Conservation (phyloP, 2,329 filamentous ascomycete species). For the Grosmannia serpens region DNA sequence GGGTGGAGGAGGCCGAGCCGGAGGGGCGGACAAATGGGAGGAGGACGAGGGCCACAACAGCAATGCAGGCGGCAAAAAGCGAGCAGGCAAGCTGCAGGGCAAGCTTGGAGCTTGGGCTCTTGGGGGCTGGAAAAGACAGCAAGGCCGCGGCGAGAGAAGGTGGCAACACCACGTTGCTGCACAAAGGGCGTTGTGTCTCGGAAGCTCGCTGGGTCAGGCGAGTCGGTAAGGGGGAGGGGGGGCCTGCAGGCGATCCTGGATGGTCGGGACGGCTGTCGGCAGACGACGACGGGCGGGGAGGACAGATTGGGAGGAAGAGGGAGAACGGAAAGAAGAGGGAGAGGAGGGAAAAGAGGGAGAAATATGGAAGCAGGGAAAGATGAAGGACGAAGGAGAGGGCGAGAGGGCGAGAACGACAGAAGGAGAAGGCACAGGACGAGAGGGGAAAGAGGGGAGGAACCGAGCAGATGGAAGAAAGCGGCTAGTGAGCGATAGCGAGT, state of each 20-base stretch:
- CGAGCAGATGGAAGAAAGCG: background rate
- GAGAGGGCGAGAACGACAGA: background rate
- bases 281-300: background rate
- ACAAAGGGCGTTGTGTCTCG: slow-evolving; percentile 3
- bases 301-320: background rate
- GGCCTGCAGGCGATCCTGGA: background rate
- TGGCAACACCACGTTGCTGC: background rate
- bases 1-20: background rate
- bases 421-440: background rate
- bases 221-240: background rate
- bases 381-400: background rate
- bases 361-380: background rate
- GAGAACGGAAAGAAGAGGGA: background rate
- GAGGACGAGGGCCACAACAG: background rate
- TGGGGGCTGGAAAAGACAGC: background rate
- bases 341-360: background rate
- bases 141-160: background rate
- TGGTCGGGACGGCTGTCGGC: background rate
- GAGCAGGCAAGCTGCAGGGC: background rate
- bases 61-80: background rate
- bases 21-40: background rate
- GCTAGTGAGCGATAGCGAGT: background rate
- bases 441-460: background rate
- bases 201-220: slow-evolving; percentile 2
- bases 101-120: background rate